Evolutionary conservation across 164 flowering plant species (phyloP).

Genomic region (Umbellularia californica): DNA sequence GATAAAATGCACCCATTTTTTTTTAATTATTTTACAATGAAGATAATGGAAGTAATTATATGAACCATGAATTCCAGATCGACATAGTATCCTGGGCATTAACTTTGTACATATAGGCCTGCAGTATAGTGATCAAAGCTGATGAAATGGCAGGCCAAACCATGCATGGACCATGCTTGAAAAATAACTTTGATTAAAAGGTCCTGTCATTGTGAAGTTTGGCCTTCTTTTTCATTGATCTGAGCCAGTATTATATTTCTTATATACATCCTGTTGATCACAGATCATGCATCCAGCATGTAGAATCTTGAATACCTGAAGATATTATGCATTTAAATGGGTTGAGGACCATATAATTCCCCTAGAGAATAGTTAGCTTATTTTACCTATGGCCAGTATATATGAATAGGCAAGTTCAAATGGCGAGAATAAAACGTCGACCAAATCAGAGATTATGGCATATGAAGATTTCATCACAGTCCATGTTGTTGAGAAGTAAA

Average conservation of each 20-base stretch:
- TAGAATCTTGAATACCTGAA: background rate
- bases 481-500: constrained; percentile 13
- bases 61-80: background rate
- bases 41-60: background rate
- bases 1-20: background rate
- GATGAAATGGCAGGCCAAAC: background rate
- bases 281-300: background rate
- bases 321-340: background rate
- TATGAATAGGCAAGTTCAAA: constrained; percentile 20
- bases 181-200: background rate
- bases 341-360: background rate
- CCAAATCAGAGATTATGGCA: constrained; percentile 12
- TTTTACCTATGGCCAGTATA: constrained; percentile 22
- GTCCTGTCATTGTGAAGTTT: no score
- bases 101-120: background rate
- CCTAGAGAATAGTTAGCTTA: background rate
- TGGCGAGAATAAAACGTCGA: constrained; percentile 22
- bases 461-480: constrained; percentile 16
- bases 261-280: background rate
- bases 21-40: no score
- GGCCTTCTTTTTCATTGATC: background rate
- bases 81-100: background rate
- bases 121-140: background rate
- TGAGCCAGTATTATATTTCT: background rate
- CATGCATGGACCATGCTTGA: background rate